Evolutionary conservation across 2,329 filamentous ascomycete species (phyloP), one percentile per base, ranked within the genome.

Genomic region (Aspergillus costaricaensis): DNA sequence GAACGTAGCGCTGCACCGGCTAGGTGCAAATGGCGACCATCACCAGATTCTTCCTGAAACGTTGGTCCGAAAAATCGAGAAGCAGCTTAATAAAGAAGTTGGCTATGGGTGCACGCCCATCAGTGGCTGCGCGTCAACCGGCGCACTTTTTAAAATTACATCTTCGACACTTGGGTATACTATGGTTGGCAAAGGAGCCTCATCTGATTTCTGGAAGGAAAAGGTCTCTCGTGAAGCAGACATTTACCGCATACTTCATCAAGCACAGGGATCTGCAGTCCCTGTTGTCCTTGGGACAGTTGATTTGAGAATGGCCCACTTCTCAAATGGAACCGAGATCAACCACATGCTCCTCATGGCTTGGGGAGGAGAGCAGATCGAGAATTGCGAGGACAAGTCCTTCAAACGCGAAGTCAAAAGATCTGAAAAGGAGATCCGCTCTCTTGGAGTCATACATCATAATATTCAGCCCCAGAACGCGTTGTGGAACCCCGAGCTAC

Each of bases 81-180:
- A 9, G 9, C 39, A 43, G 17, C 15, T 43, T 8, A 14, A 43
- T 9, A n/a, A 43, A 19, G 17, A 43, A 19, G 9, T 43, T 43
- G 6, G 2, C 9, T n/a, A 32, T 32, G 30, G 39, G 4, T 72
- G 67, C 59, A 70, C 67, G 5, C 70, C 67, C 1, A 63, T 73
- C 1, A 67, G 71, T 7, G n/a, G 12, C 21, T 68, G 65, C 65
- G 70, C 71, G 23, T 47, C 65, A 9, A 69, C 55, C 19, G 68
- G 70, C 8, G 68, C 68, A 5, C 68, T 64, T n/a, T 74, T 74
- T 53, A 72, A 72, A 55, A 61, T 74, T 47, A 72, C 67, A 2
- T 72, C 62, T 55, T 25, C 61, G 9, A 39, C 50, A 27, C 70
- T 67, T 55, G 68, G 71, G n/a, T 66, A 66, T 47, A 66, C 62